A percentile compares a stretch with the other conserved stretches of the same genome.
Evolutionary conservation across 2,329 filamentous ascomycete species (phyloP).

Genomic region (Claviceps spartinae): DNA sequence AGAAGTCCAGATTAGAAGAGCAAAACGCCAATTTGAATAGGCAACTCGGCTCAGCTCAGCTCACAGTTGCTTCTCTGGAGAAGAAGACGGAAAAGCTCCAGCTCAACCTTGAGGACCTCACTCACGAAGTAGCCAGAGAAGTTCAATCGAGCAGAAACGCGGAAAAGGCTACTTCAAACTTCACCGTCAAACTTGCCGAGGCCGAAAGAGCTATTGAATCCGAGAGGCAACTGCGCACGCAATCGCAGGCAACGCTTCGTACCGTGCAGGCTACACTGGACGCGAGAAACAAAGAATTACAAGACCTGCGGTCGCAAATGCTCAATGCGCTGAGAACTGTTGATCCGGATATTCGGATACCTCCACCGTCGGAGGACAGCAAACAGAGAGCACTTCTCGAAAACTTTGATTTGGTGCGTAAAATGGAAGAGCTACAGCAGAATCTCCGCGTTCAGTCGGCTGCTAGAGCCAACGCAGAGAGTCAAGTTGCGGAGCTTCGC

Average conservation of each 20-base stretch:
- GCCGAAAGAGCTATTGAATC: slow-evolving; percentile 81
- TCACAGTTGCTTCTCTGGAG: slow-evolving; percentile 70
- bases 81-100: slow-evolving; percentile 92
- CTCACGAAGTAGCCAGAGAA: slow-evolving; percentile 80
- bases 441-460: slow-evolving; percentile 74
- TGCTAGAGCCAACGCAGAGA: slow-evolving; percentile 68
- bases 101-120: slow-evolving; percentile 78
- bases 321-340: slow-evolving; percentile 76
- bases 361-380: slow-evolving; percentile 43
- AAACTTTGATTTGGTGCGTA: slow-evolving; percentile 73
- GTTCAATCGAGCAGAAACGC: slow-evolving; percentile 81
- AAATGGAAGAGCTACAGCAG: slow-evolving; percentile 79
- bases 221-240: slow-evolving; percentile 70
- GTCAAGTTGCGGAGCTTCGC: slow-evolving; percentile 66
- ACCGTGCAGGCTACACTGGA: slow-evolving; percentile 70
- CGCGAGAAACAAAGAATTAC: slow-evolving; percentile 65
- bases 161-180: slow-evolving; percentile 72
- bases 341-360: slow-evolving; percentile 57
- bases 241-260: slow-evolving; percentile 75
- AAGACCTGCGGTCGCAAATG: slow-evolving; percentile 67
- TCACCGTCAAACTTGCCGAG: slow-evolving; percentile 74
- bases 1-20: slow-evolving; percentile 74
- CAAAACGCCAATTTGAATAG: slow-evolving; percentile 68
- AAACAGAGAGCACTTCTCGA: slow-evolving; percentile 55
- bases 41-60: slow-evolving; percentile 73